Conservation (phyloP, 495 filamentous ascomycete genomes). For the Lindgomyces ingoldianus region DNA sequence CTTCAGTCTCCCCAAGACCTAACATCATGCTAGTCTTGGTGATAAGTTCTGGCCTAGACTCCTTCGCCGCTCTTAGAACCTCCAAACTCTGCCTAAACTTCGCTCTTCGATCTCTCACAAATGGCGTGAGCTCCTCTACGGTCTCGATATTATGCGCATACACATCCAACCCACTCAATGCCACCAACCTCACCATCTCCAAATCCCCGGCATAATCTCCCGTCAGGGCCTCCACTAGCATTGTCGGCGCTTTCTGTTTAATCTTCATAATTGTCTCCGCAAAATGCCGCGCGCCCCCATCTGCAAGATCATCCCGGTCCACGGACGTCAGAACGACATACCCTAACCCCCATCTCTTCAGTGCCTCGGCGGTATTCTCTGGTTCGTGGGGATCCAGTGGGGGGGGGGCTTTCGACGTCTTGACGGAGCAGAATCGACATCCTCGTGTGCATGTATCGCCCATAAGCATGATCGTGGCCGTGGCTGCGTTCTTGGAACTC, state of each 20-base stretch:
- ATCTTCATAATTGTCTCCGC: conserved; percentile 93
- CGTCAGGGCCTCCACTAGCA: conserved; percentile 94
- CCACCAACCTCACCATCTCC: conserved; percentile 80
- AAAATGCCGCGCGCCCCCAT: conserved; percentile 88
- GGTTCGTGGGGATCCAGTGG: conserved; percentile 95
- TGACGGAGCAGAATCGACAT: conserved; percentile 95
- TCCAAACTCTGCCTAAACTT: conserved; percentile 82
- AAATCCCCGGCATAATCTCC: conserved; percentile 83
- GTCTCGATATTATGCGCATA: conserved; percentile 98
- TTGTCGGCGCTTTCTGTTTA: conserved; percentile 80
- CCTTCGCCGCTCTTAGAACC: conserved; percentile 82
- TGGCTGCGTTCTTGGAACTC: conserved; percentile 80
- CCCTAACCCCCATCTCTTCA: conserved; percentile 88
- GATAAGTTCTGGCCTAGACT: conserved; percentile 70
- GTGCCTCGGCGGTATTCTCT: conserved; percentile 92
- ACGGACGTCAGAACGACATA: conserved; percentile 95
- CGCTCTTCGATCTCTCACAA: conserved; percentile 85
- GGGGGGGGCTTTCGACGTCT: conserved; percentile 74
- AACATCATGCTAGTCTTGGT: conserved; percentile 99
- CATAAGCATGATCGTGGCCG: conserved; percentile 99
- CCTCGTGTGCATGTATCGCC: conserved; percentile 97
- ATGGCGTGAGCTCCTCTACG: conserved; percentile 83
- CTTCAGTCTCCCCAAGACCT: conserved; percentile 87
- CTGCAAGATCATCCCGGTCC: conserved; percentile 86
- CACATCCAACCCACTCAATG: conserved; percentile 85